Evolutionary conservation across 805 yeast genomes (phyloP).

Genomic region (Nadsonia fulvescens): DNA sequence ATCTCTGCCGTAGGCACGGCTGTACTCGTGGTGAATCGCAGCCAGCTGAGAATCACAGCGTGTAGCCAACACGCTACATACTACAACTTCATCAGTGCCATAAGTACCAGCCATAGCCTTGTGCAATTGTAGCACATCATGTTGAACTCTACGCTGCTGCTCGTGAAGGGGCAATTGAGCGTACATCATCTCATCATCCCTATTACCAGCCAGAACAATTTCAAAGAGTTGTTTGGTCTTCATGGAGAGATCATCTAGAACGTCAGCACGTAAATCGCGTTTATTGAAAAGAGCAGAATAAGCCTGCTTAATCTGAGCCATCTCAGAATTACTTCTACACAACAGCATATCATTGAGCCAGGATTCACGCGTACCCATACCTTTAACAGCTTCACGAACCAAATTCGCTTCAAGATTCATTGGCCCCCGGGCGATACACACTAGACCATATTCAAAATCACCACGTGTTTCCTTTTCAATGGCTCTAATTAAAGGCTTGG

Average conservation of each 20-base stretch:
- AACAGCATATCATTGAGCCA: conserved; percentile 11
- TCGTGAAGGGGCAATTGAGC: conserved; percentile 6
- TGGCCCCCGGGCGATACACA: conserved; percentile 10
- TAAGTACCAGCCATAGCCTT: conserved; percentile 8
- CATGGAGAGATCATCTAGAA: conserved; percentile 10
- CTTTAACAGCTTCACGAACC: conserved; percentile 8
- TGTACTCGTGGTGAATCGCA: conserved; percentile 7
- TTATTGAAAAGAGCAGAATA: conserved; percentile 8
- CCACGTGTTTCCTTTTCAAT: conserved; percentile 10
- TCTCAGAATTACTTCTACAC: conserved; percentile 9
- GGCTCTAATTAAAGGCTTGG: conserved; percentile 8
- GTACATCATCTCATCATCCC: conserved; percentile 8
- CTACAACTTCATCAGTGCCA: conserved; percentile 11
- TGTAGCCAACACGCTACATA: conserved; percentile 10
- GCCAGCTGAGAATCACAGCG: conserved; percentile 9
- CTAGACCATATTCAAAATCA: conserved; percentile 9
- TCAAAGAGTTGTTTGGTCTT: conserved; percentile 10
- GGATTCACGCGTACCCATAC: conserved; percentile 11
- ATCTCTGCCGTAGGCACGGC: conserved; percentile 7
- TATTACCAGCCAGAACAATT: conserved; percentile 8
- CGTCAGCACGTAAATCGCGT: conserved; percentile 7
- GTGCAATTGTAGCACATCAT: conserved; percentile 9
- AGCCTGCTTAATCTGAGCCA: conserved; percentile 9
- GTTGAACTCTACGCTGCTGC: conserved; percentile 6
- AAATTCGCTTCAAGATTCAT: conserved; percentile 10